These are phyloP conservation scores for Nannizziopsis arthrosporioides DNA, from an alignment of 2,329 filamentous ascomycete genomes.

Conservation along the genomic window DNA sequence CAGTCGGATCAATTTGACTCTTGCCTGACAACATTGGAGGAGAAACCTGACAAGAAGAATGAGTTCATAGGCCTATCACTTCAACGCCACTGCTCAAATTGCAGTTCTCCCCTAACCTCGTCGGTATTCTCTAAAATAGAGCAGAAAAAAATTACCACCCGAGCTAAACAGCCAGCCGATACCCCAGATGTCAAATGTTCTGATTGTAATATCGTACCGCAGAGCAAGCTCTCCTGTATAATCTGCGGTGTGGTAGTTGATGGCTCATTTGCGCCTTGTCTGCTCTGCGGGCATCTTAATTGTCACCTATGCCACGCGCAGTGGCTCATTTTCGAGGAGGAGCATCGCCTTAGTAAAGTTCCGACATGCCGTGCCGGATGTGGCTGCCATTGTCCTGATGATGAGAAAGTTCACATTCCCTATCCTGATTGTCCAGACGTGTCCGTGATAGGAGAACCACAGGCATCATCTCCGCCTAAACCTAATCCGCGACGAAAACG, in stretches of 20 bases:
- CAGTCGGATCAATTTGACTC: conserved; percentile 2
- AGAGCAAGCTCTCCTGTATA: conserved; percentile 31
- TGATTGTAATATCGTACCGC: conserved; percentile 26
- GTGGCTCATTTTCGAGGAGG: conserved; percentile 27
- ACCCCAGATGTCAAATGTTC: conserved; percentile 22
- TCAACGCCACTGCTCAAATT: conserved; percentile 33
- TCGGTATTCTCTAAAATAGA: conserved; percentile 26
- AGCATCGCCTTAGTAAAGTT: conserved; percentile 12
- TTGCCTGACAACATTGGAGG: neutral
- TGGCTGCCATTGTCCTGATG: conserved; percentile 36
- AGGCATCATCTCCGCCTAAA: neutral
- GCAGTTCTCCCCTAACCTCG: conserved; percentile 28
- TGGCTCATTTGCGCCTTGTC: conserved; percentile 37
- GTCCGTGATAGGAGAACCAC: neutral
- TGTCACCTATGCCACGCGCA: conserved; percentile 35
- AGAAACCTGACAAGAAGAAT: neutral
- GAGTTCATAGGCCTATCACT: conserved; percentile 29
- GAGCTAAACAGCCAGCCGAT: conserved; percentile 15
- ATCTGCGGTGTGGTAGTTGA: conserved; percentile 35
- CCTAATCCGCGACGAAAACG: neutral
- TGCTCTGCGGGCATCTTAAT: conserved; percentile 38
- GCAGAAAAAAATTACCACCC: neutral
- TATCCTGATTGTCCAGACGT: conserved; percentile 18
- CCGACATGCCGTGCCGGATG: conserved; percentile 37
- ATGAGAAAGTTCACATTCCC: conserved; percentile 25